Base-by-base conservation (phyloP, 257 asterid species). In the Petunia secreta region DNA sequence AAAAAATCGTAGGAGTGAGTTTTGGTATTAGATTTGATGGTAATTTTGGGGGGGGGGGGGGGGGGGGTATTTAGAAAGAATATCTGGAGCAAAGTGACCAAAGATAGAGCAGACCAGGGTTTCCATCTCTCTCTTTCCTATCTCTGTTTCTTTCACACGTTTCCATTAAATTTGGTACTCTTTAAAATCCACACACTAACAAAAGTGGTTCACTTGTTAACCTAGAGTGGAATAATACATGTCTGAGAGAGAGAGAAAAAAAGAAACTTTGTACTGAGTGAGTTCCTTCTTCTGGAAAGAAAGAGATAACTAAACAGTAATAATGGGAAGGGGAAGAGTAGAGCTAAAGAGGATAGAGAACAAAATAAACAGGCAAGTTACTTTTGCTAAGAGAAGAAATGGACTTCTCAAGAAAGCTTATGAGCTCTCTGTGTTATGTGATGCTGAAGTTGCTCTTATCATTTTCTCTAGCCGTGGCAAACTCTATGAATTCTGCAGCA, bases 361-460 rank as follows among this genome's bases (percentile, higher is more conserved):
- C 79, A 84, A 84, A 78, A 84, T 84, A 84, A 84, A 84, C 82
- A 81, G 85, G 83, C 87, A 84, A 48, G 85, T 84, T 0, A 84
- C 85, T 16, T 84, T 84, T 84, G 85, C 87, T 46, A 84, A 84
- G 82, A 84, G 87, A 77, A 84, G 87, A 84, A 84, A 81, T 84
- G 87, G 85, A 36, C 80, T 84, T 37, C 83, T 84, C 37, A 84
- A 84, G 74, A 84, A 84, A 64, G 87, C 87, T 48, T 84, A 84
- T 77, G 87, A 84, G 44, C 57, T 84, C 44, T 84, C 87, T 62
- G 77, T 84, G 59, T 77, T 84, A 36, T 84, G 87, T 53, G 87
- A 84, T 77, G 87, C 87, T 84, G 87, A 84, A 78, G 85, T 84
- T 54, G 85, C 87, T 77, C 82, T 84, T 48, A 84, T 84, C 85